Evolutionary conservation across 371 early-diverging fungal genomes (phyloP), one percentile per base, ranked within the genome.

Genomic region (Mucor saturninus): DNA sequence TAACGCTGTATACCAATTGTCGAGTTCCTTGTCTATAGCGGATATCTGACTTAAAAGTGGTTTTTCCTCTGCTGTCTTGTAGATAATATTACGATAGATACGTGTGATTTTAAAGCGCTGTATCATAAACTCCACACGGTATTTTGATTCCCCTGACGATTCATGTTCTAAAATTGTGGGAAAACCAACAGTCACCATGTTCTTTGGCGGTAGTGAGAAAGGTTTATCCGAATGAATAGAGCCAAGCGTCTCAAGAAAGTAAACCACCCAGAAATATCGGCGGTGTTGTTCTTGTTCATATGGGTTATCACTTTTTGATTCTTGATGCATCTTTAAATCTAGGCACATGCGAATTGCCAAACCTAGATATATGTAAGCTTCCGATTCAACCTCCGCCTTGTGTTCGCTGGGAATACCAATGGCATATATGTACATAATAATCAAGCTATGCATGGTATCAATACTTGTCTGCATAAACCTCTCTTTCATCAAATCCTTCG

Each of bases 341-440:
- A 82, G 54, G 5, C 71, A 64, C 80, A 82, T 82, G 2, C 83
- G 77, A 7, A 77, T 79, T 4, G 79, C 79, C 32, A 82, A 54
- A 2, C 83, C 83, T 28, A 82, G 51, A 40, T 73, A 77, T 15
- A 75, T 75, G 37, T 82, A 82, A 4, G 83, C 83, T 35, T 79
- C 79, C 3, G 79, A 79, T 60, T 74, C 75, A 7, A 74, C 68
- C n/a, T 75, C 59, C 4, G 48, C 43, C 15, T 68, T 68, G 28
- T 58, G 57, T 21, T 62, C 49, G 15, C 62, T 64, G 2, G 69
- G 69, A 10, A 69, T 79, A 6, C 83, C 83, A 61, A 82, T 77
- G 13, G 75, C 72, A 60, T 82, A 82, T 21, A 79, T 77, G 14
- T 82, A 82, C 77, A 82, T 75, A 10, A 82, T 65, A 32, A 82